These are phyloP conservation scores for Neoboletus magnificus DNA, from an alignment of 768 basidiomycete genomes.

Conservation along the genomic window DNA sequence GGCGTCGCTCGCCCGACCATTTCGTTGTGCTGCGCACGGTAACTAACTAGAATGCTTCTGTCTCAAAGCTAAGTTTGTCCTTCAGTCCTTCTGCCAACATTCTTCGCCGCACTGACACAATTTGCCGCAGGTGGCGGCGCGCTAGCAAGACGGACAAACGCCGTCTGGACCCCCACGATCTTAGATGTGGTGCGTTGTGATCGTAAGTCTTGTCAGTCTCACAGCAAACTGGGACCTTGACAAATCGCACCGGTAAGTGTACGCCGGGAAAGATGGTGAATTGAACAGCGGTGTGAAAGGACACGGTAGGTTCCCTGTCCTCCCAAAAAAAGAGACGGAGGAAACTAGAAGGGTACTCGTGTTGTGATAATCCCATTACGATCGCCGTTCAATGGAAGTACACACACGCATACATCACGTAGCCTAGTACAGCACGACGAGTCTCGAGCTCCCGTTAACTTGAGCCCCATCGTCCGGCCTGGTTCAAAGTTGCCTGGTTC, in stretches of 20 bases:
- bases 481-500: slow-evolving; percentile 9
- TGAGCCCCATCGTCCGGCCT: background rate
- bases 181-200: slow-evolving; percentile 3
- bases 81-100: background rate
- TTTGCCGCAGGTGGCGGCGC: background rate
- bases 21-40: background rate
- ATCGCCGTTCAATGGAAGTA: background rate
- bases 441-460: background rate
- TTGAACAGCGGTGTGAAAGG: background rate
- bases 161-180: background rate
- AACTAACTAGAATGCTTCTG: background rate
- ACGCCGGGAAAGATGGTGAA: background rate
- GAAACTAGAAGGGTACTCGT: background rate
- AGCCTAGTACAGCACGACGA: background rate
- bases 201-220: background rate
- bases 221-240: background rate
- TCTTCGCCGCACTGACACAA: background rate
- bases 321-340: background rate
- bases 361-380: background rate
- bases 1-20: background rate
- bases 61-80: background rate
- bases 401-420: background rate
- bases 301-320: background rate
- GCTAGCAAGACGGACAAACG: background rate
- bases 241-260: background rate